Percentiles rank a stretch among this genome's conserved stretches.
These are phyloP conservation scores for Phialemoniopsis sp. DNA, from an alignment of 2,329 filamentous ascomycete genomes.

Conservation along the genomic window DNA sequence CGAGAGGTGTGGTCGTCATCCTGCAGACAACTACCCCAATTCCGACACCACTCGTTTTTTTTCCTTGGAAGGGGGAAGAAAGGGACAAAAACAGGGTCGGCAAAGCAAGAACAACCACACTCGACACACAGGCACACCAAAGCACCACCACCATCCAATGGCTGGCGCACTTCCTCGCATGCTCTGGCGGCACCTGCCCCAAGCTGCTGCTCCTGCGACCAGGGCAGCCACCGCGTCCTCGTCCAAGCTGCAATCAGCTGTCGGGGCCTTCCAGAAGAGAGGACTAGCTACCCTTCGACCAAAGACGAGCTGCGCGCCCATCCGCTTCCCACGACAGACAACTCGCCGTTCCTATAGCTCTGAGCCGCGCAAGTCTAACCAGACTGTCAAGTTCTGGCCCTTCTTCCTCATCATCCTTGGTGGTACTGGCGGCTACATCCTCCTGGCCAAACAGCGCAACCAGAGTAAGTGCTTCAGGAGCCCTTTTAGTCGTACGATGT, in stretches of 20 bases:
- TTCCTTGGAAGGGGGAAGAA: background rate
- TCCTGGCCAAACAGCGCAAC: conserved; percentile 43
- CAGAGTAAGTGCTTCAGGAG: conserved; percentile 32
- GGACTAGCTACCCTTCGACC: no score
- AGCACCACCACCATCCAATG: conserved; percentile 2
- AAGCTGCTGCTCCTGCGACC: background rate
- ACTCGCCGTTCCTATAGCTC: no score
- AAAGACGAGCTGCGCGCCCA: no score
- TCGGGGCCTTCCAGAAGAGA: background rate
- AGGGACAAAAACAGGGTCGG: background rate
- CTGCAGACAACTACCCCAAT: background rate
- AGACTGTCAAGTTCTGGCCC: conserved; percentile 51
- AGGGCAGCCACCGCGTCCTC: background rate
- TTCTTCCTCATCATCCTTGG: conserved; percentile 46
- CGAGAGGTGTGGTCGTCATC: background rate
- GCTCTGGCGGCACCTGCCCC: conserved; percentile 6
- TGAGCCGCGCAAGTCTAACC: conserved; percentile 4
- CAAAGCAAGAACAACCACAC: background rate
- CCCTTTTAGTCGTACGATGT: no score
- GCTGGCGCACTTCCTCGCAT: conserved; percentile 4
- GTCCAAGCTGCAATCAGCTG: background rate
- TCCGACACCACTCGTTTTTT: background rate
- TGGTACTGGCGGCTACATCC: conserved; percentile 43
- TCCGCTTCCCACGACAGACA: no score
- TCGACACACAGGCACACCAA: background rate